These are phyloP conservation scores for Colletotrichum shisoi DNA, from an alignment of 2,329 filamentous ascomycete species.

Conservation along the genomic window DNA sequence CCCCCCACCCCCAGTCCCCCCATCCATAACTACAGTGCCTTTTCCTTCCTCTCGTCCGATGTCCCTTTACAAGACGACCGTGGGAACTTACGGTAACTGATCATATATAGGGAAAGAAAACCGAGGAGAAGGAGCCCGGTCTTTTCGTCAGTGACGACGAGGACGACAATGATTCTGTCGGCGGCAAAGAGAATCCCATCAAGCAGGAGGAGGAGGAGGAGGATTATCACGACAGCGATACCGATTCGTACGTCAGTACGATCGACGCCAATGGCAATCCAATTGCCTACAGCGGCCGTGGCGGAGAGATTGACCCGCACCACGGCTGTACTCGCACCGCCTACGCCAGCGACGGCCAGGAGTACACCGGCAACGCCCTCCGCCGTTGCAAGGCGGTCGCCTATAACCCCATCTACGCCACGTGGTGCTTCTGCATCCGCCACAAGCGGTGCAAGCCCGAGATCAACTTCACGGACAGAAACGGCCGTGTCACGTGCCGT, in stretches of 20 bases:
- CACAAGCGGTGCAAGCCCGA: not conserved
- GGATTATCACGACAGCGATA: not conserved
- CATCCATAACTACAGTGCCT: too few relatives aligned
- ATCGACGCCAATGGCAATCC: not conserved
- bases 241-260: not conserved
- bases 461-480: not conserved
- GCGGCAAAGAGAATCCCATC: too few relatives aligned
- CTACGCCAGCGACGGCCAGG: not conserved
- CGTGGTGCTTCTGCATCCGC: conserved; percentile 9
- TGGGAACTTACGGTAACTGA: not conserved
- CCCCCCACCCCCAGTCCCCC: too few relatives aligned
- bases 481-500: not conserved
- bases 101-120: not conserved
- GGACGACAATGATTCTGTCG: not conserved
- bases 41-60: too few relatives aligned
- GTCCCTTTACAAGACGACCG: too few relatives aligned
- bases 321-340: not conserved
- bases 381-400: conserved; percentile 12
- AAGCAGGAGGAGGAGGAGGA: not conserved
- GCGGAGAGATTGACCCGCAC: not conserved
- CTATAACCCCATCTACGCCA: not conserved
- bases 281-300: not conserved
- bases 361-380: not conserved
- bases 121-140: not conserved
- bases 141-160: not conserved